Base-by-base conservation (phyloP, 2,329 filamentous ascomycete genomes). In the Hypoxylon sp. region DNA sequence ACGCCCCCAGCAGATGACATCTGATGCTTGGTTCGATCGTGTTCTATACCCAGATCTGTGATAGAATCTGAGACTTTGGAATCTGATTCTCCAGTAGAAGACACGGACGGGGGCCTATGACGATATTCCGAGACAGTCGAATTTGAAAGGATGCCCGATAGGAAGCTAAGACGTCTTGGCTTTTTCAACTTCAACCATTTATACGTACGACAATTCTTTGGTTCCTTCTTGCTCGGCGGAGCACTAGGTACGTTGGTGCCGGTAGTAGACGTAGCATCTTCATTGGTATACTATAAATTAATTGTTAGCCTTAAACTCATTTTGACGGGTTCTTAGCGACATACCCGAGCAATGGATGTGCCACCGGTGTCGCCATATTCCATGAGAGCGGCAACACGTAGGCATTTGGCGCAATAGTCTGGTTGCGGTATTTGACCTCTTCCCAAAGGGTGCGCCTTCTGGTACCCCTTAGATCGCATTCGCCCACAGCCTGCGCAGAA, bases 401-500 rank as follows among this genome's bases (percentile, higher is more conserved):
- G 39, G 52, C 75, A 77, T 8, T 17, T 62, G 13, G 57, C 24
- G 47, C 75, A 77, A 62, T 76, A 77, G 27, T 65, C 68, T 35
- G 60, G 57, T 13, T 68, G 52, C 1, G 75, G 75, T 24, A 72
- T 67, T 58, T 77, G 69, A 6, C 75, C 75, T 56, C 63, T 75
- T 32, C 71, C 68, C 37, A 76, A 51, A 17, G 73, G 73, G 53
- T 76, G 67, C 46, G 48, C 62, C 32, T 46, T 70, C n/a, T 75
- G 74, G 21, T 75, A 76, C 44, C 44, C 54, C 42, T 47, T 58
- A 15, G 75, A 75, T 13, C 74, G 65, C 56, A 68, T 72, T 50
- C 71, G 72, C 27, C 75, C 75, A 58, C 75, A 77, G 15, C 66
- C 73, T 15, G 68, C 65, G 24, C 75, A 77, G 17, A 72, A 53